Base-by-base conservation (phyloP, 768 basidiomycete species). In the Tylopilus plumbeoviolaceoides region DNA sequence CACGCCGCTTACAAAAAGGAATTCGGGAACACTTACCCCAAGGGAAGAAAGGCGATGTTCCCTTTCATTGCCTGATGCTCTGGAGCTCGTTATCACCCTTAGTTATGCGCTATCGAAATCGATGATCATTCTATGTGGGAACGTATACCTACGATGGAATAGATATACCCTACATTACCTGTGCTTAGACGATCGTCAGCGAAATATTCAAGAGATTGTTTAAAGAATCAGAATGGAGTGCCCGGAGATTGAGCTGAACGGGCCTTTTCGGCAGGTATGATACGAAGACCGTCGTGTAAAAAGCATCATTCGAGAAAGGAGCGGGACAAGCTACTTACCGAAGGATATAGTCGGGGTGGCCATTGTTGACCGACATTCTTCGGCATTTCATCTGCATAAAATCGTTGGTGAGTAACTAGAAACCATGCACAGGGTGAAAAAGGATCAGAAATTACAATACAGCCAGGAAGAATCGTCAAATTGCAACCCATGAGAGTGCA, bases 1-100 rank as follows among this genome's bases (percentile, higher is more conserved):
- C 95, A 98, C 62, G 74, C 71, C 49, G 78, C 78, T 48, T 98
- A 98, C 74, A 90, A 84, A 77, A 93, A 87, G 65, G 95, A 99
- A 69, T 97, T 98, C 60, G 93, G 93, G 31, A 85, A 82, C 59
- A 81, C 86, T 53, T 95, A 92, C 64, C 94, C 83, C 41, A 78
- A 72, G 59, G 73, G 70, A 20, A 76, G 93, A 69, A 91, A 86
- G 69, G 85, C 82, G 33, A 83, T 95, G 69, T 75, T 92, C 60
- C 94, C 93, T 0, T 87, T 86, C 41, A 55, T 69, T 40, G 67
- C 69, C 14, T 69, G 48, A 46, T 8, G 4, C 0, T 5, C 7
- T 5, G 3, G 7, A 21, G 2, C 11, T 38, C n/a, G 15, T 36
- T 15, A 36, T 6, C 17, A 36, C 35, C 23, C 23, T 23, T 33